A percentile compares a stretch with the other conserved stretches of the same genome.
Conservation (phyloP, 2,329 filamentous ascomycete species). For the Lecanicillium sp. region DNA sequence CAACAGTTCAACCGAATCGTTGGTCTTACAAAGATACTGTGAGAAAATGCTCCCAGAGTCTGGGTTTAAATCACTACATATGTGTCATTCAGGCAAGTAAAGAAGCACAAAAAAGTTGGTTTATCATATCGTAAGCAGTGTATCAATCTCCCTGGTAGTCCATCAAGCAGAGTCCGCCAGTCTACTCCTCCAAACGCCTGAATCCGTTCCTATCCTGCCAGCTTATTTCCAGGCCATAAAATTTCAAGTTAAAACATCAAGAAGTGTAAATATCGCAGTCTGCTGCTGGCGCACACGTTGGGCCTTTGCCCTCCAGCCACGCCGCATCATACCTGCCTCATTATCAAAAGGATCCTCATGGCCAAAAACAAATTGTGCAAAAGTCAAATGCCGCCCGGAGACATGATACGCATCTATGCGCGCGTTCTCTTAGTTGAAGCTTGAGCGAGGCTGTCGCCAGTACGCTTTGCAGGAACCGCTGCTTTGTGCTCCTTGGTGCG, state of each 20-base stretch:
- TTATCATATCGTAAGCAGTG: too few species aligned
- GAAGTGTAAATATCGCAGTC: conserved; percentile 4
- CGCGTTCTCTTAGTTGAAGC: conserved; percentile 28
- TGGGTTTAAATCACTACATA: too few species aligned
- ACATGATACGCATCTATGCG: conserved; percentile 14
- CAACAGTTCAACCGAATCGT: too few species aligned
- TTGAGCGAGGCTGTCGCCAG: conserved; percentile 22
- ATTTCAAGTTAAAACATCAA: conserved; percentile 2
- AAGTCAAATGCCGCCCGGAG: too few species aligned
- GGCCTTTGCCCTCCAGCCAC: too few species aligned
- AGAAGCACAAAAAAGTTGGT: too few species aligned
- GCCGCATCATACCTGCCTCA: background rate
- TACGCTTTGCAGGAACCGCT: conserved; percentile 39
- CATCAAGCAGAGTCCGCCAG: background rate
- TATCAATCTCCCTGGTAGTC: too few species aligned
- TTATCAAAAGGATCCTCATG: background rate
- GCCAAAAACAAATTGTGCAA: background rate
- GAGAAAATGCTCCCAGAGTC: too few species aligned
- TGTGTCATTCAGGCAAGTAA: too few species aligned
- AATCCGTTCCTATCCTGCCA: background rate
- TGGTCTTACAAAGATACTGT: too few species aligned
- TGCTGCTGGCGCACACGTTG: too few species aligned
- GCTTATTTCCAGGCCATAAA: background rate
- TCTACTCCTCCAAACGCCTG: conserved; percentile 6
- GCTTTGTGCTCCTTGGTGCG: conserved; percentile 51